Base-by-base conservation (phyloP, 1,139 yeast genomes). In the Pneumocystis murina region DNA sequence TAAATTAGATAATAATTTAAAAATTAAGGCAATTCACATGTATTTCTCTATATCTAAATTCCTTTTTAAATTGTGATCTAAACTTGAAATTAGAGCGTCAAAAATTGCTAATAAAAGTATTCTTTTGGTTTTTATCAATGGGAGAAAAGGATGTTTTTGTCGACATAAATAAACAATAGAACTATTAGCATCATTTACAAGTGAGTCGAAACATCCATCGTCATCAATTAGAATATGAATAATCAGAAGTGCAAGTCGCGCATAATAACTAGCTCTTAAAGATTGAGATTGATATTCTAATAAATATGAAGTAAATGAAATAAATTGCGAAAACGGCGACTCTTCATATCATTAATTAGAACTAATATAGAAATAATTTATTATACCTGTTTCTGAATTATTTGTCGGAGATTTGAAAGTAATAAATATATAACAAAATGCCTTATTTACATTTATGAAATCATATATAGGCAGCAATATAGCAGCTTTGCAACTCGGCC, bases 381-480 rank as follows among this genome's bases (percentile, higher is more conserved):
- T 62, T 39, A 24, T 24, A 62, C 61, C 68, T 59, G 60, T 65
- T 55, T 62, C 48, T n/a, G 20, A 59, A 39, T 59, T 60, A 24
- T 40, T 36, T n/a, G 55, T 8, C 1, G 17, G 58, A 16, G 40
- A 59, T 43, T 54, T 63, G 14, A 71, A 65, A 33, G 74, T 71
- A 17, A 74, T 66, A 30, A 73, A 70, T 39, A 70, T 66, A 39
- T 70, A 65, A 1, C 75, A 71, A 67, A 76, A 76, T 38, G 72
- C 70, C 54, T 72, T 72, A 67, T 76, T 77, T 28, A 72, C 73
- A 43, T 70, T 70, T 17, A 72, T 67, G 64, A 76, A 76, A 64
- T 75, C 76, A 64, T 75, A 73, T n/a, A 72, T 68, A 1, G 77
- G 74, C 17, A 76, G 67, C 10, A 75, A 59, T 35, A 65, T 54